Evolutionary conservation across 257 asterid genomes (phyloP).

Genomic region (Solanum peruvianum): DNA sequence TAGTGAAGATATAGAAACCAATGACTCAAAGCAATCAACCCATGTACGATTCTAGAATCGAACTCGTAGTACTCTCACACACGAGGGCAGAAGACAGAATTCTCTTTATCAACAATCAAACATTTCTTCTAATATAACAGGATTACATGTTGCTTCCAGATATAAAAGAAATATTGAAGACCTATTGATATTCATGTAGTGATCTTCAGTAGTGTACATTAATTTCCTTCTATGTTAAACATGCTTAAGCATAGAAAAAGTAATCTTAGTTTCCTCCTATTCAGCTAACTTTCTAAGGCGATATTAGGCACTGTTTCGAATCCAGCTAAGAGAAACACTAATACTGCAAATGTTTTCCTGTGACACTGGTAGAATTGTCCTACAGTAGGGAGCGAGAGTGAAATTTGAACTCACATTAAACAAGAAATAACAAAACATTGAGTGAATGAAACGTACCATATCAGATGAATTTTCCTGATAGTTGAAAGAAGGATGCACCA

Average conservation of each 20-base stretch:
- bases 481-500: conserved; percentile 18
- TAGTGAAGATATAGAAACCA: not conserved
- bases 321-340: not conserved
- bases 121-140: not conserved
- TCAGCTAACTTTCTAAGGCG: not conserved
- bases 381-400: not conserved
- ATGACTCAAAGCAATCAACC: not conserved
- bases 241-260: not conserved
- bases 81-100: not conserved
- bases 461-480: conserved; percentile 13
- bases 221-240: not conserved
- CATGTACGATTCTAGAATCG: not conserved
- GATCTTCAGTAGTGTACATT: not conserved
- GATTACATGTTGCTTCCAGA: not conserved
- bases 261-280: not conserved
- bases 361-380: not conserved
- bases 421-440: not conserved
- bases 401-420: not conserved
- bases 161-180: not conserved
- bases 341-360: not conserved
- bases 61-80: not conserved
- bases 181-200: not conserved
- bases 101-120: not conserved
- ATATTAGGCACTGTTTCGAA: not conserved
- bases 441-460: not conserved